Evolutionary conservation across 805 yeast species (phyloP), one percentile per base, ranked within the genome.

Genomic region (Monosporozyma siamensis): DNA sequence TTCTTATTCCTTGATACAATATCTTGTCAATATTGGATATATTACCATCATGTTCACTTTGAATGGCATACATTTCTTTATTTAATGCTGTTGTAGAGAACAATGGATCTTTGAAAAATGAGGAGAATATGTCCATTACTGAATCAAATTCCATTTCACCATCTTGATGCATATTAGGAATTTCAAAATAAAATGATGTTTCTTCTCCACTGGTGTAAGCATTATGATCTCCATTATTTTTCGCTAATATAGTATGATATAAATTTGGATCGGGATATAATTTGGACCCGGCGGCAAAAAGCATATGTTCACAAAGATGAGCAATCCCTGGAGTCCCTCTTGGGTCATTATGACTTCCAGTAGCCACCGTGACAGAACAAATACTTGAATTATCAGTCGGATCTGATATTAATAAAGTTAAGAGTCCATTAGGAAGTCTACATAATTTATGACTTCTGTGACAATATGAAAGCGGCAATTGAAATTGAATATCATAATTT

Each of bases 341-440:
- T 0, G 95, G 90, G 50, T 90, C 97, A 38, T 78, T 70, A 53
- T 78, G 80, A 2, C 95, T 79, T 7, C 98, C 98, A 0, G 85
- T 68, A 3, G 80, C 80, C 2, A 88, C 86, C 30, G 85, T 75
- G 6, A 90, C 53, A 1, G 95, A 78, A 15, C 84, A 80, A 0
- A 92, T 72, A 3, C 83, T 80, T 11, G 70, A 51, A 35, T 75
- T 78, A 12, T 77, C 74, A 0, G 77, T 64, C 0, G 89, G 80
- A 52, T 90, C 96, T 2, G 88, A 84, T 12, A 92, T 73, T 21
- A 92, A 56, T 1, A 90, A 64, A 0, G 77, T 75, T 29, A 71
- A 62, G 2, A 89, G 64, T 0, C 92, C 92, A 63, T 89, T 88
- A 2, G 77, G 70, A 11, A 90, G 70, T 29, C 64, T 59, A 4